Evolutionary conservation across 192 early-diverging fungal species (phyloP).

Genomic region (Coemansia sp.): DNA sequence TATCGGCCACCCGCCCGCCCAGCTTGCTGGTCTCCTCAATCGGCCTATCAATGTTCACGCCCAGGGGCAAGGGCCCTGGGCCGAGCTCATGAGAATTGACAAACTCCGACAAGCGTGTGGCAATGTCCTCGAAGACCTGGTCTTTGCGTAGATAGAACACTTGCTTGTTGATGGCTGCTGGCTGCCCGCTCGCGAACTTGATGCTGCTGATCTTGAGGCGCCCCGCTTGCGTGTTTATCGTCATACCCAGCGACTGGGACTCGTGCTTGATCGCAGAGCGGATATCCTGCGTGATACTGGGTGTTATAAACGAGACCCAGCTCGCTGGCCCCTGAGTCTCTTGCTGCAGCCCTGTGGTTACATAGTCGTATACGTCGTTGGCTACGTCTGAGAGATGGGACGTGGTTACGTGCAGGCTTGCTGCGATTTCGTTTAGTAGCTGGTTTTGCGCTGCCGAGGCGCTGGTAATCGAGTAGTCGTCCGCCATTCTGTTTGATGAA

Average conservation of each 20-base stretch:
- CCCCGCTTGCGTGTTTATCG: conserved; percentile 34
- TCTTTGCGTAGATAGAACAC: conserved; percentile 23
- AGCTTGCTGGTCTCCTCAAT: conserved; percentile 75
- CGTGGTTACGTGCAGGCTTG: conserved; percentile 23
- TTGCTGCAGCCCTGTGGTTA: conserved; percentile 15
- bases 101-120: conserved; percentile 78
- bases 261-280: conserved; percentile 11
- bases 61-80: conserved; percentile 40
- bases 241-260: conserved; percentile 18
- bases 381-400: conserved; percentile 22
- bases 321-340: conserved; percentile 21
- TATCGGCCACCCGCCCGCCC: conserved; percentile 58
- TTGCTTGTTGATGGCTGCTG: conserved; percentile 45
- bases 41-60: conserved; percentile 95
- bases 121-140: conserved; percentile 70
- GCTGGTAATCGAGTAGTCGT: conserved; percentile 23
- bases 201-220: conserved; percentile 39
- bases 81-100: conserved; percentile 50
- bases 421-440: conserved; percentile 24
- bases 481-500: background rate
- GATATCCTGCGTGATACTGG: conserved; percentile 23
- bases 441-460: conserved; percentile 37
- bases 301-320: conserved; percentile 29
- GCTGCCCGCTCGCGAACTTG: conserved; percentile 18
- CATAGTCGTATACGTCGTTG: conserved; percentile 20